Evolutionary conservation across 1,284 basidiomycete species (phyloP).

Genomic region (Chondrostereum purpureum): DNA sequence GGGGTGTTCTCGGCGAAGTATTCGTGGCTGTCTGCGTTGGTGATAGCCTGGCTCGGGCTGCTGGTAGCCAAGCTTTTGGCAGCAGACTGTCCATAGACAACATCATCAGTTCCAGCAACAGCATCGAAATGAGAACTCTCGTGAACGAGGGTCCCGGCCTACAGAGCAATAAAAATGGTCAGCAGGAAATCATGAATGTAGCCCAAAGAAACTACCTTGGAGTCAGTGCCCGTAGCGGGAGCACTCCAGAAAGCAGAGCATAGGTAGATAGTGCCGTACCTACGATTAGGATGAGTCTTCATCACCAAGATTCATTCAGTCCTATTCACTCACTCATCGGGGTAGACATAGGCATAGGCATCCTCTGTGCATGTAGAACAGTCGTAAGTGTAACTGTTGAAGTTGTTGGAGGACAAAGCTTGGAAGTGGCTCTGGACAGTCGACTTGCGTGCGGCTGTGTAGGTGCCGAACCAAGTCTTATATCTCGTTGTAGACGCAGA

Average conservation of each 20-base stretch:
- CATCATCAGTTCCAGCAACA: constrained; percentile 39
- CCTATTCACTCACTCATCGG: constrained; percentile 23
- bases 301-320: not conserved
- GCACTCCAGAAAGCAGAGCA: constrained; percentile 38
- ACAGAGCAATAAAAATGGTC: constrained; percentile 25
- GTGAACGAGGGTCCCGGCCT: constrained; percentile 16
- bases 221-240: constrained; percentile 39
- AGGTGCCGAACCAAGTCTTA: constrained; percentile 40
- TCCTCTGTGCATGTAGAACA: constrained; percentile 32
- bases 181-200: not conserved
- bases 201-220: constrained; percentile 29
- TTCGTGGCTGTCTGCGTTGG: constrained; percentile 45
- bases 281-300: constrained; percentile 8
- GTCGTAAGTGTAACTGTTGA: constrained; percentile 27
- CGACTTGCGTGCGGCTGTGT: constrained; percentile 25
- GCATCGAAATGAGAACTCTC: constrained; percentile 40
- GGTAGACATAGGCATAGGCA: constrained; percentile 36
- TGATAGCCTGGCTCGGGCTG: constrained; percentile 30
- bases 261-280: constrained; percentile 23
- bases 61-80: constrained; percentile 32
- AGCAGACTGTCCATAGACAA: constrained; percentile 36
- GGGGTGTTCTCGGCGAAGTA: constrained; percentile 51
- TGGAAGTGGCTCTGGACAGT: constrained; percentile 31
- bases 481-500: constrained; percentile 28
- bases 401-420: constrained; percentile 21